These are phyloP conservation scores for Monosporascus cannonballus DNA, from an alignment of 2,329 filamentous ascomycete genomes.

Conservation along the genomic window DNA sequence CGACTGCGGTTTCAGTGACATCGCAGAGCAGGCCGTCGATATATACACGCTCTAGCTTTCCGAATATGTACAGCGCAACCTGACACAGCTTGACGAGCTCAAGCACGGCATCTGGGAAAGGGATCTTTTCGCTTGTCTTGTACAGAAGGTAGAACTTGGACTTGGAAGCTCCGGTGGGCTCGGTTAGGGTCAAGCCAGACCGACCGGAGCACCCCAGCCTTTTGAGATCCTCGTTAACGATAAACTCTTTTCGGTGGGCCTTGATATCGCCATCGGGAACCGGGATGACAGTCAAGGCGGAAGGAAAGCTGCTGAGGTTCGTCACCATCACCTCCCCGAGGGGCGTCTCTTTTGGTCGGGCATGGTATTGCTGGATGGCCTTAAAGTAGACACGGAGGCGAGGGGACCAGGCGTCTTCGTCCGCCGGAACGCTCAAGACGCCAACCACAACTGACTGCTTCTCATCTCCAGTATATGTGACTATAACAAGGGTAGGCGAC, in stretches of 20 bases:
- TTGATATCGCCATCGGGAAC: slow-evolving; percentile 82
- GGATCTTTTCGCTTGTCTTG: slow-evolving; percentile 75
- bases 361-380: slow-evolving; percentile 78
- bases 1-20: slow-evolving; percentile 81
- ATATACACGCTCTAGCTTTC: slow-evolving; percentile 79
- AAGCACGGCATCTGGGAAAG: slow-evolving; percentile 70
- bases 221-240: slow-evolving; percentile 93
- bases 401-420: slow-evolving; percentile 74
- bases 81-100: slow-evolving; percentile 92
- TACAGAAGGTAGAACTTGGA: slow-evolving; percentile 92
- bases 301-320: slow-evolving; percentile 87
- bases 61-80: slow-evolving; percentile 80
- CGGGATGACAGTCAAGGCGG: slow-evolving; percentile 82
- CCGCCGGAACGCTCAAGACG: slow-evolving; percentile 73
- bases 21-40: slow-evolving; percentile 91
- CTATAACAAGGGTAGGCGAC: slow-evolving; percentile 86
- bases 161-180: slow-evolving; percentile 73
- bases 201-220: slow-evolving; percentile 86
- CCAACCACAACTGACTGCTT: slow-evolving; percentile 73
- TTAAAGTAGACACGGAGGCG: slow-evolving; percentile 79
- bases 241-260: slow-evolving; percentile 75
- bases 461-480: slow-evolving; percentile 84
- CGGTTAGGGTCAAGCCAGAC: slow-evolving; percentile 73
- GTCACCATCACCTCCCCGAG: slow-evolving; percentile 89
- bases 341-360: slow-evolving; percentile 72